phyloP scores from a whole-genome alignment of 2,329 filamentous ascomycete genomes.

The Teratosphaeria epicoccoides region DNA sequence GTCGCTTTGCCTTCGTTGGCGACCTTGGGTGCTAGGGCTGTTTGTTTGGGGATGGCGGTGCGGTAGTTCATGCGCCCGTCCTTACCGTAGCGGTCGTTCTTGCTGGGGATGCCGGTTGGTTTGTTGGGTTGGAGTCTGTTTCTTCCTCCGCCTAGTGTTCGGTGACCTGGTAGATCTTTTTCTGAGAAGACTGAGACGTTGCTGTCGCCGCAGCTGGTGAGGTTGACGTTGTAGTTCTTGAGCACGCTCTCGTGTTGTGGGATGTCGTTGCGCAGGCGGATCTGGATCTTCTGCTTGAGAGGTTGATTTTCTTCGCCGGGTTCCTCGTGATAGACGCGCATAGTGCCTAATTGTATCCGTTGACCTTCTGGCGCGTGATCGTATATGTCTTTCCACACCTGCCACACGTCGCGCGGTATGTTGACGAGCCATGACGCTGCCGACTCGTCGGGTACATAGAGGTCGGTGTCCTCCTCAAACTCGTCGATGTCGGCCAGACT shows the following conservation, averaged over 20 bases:
- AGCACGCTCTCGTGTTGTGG: constrained; percentile 65
- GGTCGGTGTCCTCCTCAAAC: constrained; percentile 25
- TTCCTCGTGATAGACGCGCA: constrained; percentile 38
- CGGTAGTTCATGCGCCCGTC: constrained; percentile 16
- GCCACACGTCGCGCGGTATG: constrained; percentile 69
- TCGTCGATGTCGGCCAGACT: constrained; percentile 16
- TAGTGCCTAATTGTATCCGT: constrained; percentile 69
- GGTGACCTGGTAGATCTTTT: constrained; percentile 66
- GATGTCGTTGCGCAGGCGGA: constrained; percentile 55
- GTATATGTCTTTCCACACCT: constrained; percentile 64
- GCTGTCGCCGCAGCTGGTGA: constrained; percentile 55
- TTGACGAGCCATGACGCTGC: constrained; percentile 55
- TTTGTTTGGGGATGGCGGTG: constrained; percentile 53
- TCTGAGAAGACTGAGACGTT: constrained; percentile 93
- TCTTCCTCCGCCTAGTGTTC: constrained; percentile 8
- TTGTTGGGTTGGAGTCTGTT: constrained; percentile 6
- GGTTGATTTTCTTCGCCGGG: constrained; percentile 11
- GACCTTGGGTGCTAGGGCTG: constrained; percentile 61
- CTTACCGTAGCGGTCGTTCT: constrained; percentile 17
- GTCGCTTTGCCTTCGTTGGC: constrained; percentile 67
- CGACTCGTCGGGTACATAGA: constrained; percentile 16
- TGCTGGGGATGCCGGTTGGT: constrained; percentile 12
- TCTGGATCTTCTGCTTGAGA: constrained; percentile 44
- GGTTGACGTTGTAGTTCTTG: constrained; percentile 74
- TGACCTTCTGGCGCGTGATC: constrained; percentile 49